Evolutionary conservation across 164 flowering plant species (phyloP).

Genomic region (Liriodendron chinense): DNA sequence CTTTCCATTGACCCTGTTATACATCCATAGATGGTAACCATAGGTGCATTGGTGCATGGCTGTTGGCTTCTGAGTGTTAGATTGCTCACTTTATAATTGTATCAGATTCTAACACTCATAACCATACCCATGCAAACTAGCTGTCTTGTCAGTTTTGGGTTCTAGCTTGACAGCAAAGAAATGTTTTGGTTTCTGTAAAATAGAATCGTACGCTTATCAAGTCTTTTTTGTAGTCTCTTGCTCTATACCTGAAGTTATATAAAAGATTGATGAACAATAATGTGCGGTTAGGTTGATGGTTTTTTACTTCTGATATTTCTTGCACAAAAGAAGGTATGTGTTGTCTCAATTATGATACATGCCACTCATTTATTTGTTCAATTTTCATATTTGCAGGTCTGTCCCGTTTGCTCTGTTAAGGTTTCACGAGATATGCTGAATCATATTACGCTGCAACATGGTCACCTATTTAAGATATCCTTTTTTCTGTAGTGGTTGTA

Average conservation of each 20-base stretch:
- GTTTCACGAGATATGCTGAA: slow-evolving; percentile 72
- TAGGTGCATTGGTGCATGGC: not conserved
- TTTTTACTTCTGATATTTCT: not conserved
- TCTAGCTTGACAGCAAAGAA: not conserved
- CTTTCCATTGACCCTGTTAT: no score
- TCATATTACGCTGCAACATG: slow-evolving; percentile 85
- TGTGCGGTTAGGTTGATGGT: not conserved
- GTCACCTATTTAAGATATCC: slow-evolving; percentile 84
- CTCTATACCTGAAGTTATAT: not conserved
- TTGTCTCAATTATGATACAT: not conserved
- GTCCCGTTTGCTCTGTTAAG: slow-evolving; percentile 83
- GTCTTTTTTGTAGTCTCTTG: not conserved
- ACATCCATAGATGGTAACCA: not conserved
- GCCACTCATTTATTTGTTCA: slow-evolving; percentile 4
- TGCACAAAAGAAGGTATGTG: not conserved
- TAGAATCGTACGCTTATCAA: not conserved
- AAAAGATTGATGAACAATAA: not conserved
- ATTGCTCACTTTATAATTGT: no score
- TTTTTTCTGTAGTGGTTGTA: slow-evolving; percentile 20
- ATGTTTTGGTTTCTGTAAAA: not conserved
- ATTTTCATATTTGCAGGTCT: slow-evolving; percentile 48
- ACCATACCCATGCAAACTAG: no score
- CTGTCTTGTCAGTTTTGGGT: no score
- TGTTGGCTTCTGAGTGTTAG: no score
- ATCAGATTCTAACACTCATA: no score